A percentile compares a stretch with the other conserved stretches of the same genome.
Evolutionary conservation across 208 protist genomes (phyloP).

Genomic region (Leishmania lainsoni): DNA sequence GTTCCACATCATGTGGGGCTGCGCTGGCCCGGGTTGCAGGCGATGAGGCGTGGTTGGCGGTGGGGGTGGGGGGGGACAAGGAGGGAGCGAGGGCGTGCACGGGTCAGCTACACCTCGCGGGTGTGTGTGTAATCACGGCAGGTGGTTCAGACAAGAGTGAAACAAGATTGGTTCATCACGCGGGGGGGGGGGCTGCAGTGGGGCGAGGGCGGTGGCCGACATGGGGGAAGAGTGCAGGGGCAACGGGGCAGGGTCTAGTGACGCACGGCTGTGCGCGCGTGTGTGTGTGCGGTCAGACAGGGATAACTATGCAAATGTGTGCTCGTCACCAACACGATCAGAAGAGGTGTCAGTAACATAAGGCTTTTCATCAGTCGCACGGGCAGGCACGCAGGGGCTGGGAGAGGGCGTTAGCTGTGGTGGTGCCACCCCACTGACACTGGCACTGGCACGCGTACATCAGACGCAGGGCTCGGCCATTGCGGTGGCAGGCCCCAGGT

Average conservation of each 20-base stretch:
- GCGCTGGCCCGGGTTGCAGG: not conserved
- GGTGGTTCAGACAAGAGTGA: constrained; percentile 15
- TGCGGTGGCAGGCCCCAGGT: constrained; percentile 29
- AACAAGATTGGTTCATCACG: constrained; percentile 14
- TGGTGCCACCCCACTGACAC: not conserved
- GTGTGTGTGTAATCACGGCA: constrained; percentile 9
- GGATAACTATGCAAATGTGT: constrained; percentile 47
- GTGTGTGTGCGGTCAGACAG: constrained; percentile 31
- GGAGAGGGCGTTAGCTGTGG: not conserved
- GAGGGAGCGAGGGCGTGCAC: not conserved
- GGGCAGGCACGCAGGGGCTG: not conserved
- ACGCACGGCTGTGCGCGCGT: not conserved
- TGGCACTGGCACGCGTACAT: not conserved
- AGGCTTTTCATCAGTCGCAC: constrained; percentile 23
- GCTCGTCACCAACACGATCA: constrained; percentile 37
- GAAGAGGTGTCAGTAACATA: constrained; percentile 44
- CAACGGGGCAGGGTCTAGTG: not conserved
- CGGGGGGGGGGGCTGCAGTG: not conserved
- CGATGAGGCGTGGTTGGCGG: not conserved
- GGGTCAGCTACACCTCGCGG: constrained; percentile 13
- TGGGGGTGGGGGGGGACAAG: not conserved
- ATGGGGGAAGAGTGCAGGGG: not conserved
- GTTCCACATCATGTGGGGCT: constrained; percentile 22
- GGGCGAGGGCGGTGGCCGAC: not conserved
- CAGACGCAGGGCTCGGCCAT: constrained; percentile 24